Conservation (phyloP, 805 yeast genomes). For the Pichia thaimueangensis region DNA sequence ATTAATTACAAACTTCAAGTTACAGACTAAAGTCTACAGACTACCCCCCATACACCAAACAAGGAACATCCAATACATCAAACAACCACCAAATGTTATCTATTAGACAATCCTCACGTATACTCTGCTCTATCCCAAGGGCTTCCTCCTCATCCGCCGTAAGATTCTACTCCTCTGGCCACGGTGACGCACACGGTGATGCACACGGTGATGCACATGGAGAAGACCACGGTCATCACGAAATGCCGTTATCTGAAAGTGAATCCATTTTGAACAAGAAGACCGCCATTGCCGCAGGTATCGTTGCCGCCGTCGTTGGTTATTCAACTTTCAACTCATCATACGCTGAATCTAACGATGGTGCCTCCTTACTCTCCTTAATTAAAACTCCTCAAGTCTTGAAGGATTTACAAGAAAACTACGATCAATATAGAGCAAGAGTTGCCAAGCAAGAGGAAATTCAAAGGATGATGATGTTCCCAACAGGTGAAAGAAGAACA, state of each 20-base stretch:
- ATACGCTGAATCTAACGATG: slow-evolving; percentile 40
- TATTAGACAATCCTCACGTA: neutral
- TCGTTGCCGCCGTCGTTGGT: slow-evolving; percentile 32
- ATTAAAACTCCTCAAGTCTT: slow-evolving; percentile 15
- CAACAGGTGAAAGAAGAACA: slow-evolving; percentile 13
- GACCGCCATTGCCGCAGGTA: slow-evolving; percentile 19
- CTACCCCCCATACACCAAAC: no score
- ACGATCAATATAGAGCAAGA: slow-evolving; percentile 19
- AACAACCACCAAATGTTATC: neutral
- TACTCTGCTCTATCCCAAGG: neutral
- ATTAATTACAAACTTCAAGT: no score
- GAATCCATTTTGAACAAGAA: slow-evolving; percentile 25
- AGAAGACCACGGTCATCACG: slow-evolving; percentile 17
- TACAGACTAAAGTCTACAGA: no score
- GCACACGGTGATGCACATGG: slow-evolving; percentile 11
- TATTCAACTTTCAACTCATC: slow-evolving; percentile 43
- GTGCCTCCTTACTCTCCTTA: slow-evolving; percentile 20
- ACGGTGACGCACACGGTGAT: slow-evolving; percentile 8
- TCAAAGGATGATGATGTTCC: slow-evolving; percentile 17
- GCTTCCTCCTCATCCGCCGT: neutral
- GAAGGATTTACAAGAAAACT: slow-evolving; percentile 20
- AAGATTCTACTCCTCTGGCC: slow-evolving; percentile 12
- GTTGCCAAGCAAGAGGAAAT: slow-evolving; percentile 20
- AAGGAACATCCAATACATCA: no score
- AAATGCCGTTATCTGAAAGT: slow-evolving; percentile 21